Evolutionary conservation across 805 yeast species (phyloP).

Genomic region (Starmerella apis): DNA sequence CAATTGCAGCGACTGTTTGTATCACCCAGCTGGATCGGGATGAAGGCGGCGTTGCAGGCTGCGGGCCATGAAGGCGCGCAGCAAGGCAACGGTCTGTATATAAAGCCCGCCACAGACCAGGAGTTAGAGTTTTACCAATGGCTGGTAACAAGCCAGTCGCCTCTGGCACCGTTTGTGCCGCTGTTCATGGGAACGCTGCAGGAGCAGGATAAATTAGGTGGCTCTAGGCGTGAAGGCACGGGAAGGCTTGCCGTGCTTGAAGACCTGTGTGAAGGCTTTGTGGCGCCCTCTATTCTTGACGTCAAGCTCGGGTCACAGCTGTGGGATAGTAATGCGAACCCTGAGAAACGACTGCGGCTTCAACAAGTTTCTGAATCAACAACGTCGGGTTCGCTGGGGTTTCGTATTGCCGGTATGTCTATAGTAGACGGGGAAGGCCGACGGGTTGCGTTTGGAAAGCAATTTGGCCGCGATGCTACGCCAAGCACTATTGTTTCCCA

Average conservation of each 20-base stretch:
- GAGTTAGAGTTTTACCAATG: slow-evolving; percentile 68
- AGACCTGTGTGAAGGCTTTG: slow-evolving; percentile 54
- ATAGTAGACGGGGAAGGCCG: slow-evolving; percentile 35
- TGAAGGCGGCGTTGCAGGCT: slow-evolving; percentile 43
- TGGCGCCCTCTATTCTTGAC: slow-evolving; percentile 64
- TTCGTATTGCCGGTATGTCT: slow-evolving; percentile 85
- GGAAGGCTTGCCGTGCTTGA: slow-evolving; percentile 47
- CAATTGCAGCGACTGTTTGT: neutral
- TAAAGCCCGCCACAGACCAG: slow-evolving; percentile 52
- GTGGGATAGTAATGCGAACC: slow-evolving; percentile 47
- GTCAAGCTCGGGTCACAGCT: slow-evolving; percentile 67
- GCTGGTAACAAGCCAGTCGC: slow-evolving; percentile 21
- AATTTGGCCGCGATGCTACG: slow-evolving; percentile 56
- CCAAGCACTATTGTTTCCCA: slow-evolving; percentile 38
- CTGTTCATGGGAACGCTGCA: slow-evolving; percentile 48
- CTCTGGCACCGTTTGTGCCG: slow-evolving; percentile 39
- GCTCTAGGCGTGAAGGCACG: slow-evolving; percentile 6
- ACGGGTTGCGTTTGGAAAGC: slow-evolving; percentile 50
- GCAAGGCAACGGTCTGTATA: slow-evolving; percentile 54
- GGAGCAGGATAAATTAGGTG: slow-evolving; percentile 20
- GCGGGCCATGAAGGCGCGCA: slow-evolving; percentile 88
- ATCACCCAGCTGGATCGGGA: neutral
- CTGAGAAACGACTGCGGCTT: slow-evolving; percentile 54
- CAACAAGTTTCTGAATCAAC: slow-evolving; percentile 54
- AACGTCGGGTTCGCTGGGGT: slow-evolving; percentile 67